Evolutionary conservation across 2,329 filamentous ascomycete species (phyloP), one percentile per base, ranked within the genome.

Genomic region (Aspergillus ibericus): DNA sequence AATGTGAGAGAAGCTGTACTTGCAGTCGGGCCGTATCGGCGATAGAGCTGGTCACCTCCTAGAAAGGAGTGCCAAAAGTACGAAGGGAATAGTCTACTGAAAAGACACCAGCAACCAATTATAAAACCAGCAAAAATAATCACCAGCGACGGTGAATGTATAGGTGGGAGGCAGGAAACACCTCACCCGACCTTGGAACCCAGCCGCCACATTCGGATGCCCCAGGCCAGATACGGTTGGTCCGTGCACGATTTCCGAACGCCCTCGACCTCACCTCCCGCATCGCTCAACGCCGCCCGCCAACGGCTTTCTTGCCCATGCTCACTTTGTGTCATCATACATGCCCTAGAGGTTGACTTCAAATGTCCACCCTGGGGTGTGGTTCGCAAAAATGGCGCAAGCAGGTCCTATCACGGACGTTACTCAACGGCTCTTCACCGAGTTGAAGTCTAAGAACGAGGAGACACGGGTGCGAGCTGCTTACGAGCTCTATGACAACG

Each of bases 361-460:
- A 71, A 72, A 76, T 75, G 73, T 73, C 69, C 68, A 71, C 65
- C 68, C 64, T 66, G 67, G 69, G 72, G 70, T 66, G 73, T 71
- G 68, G 63, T 68, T 67, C 56, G 61, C 71, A 72, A 77, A 59
- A 66, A 80, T 81, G 78, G 76, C 78, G 70, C 75, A 78, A 76
- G 68, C 74, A 75, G 73, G 75, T 70, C 75, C 77, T 60, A 74
- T 76, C 57, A 75, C 73, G 59, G 81, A 83, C 69, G 72, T 79
- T 58, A 77, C 83, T 65, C 82, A 84, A 71, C 79, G 83, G 69
- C 79, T 85, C 66, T 84, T 85, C 67, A 66, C 75, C 59, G 83
- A 86, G 70, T 76, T 86, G 61, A 83, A 81, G 66, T 85, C 82
- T 59, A 85, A 84, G 73, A 79, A 79, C 64, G 78, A 81, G 60